A percentile compares a stretch with the other conserved stretches of the same genome.
phyloP scores from a whole-genome alignment of 495 filamentous ascomycete genomes.

The Podospora pseudopauciseta region DNA sequence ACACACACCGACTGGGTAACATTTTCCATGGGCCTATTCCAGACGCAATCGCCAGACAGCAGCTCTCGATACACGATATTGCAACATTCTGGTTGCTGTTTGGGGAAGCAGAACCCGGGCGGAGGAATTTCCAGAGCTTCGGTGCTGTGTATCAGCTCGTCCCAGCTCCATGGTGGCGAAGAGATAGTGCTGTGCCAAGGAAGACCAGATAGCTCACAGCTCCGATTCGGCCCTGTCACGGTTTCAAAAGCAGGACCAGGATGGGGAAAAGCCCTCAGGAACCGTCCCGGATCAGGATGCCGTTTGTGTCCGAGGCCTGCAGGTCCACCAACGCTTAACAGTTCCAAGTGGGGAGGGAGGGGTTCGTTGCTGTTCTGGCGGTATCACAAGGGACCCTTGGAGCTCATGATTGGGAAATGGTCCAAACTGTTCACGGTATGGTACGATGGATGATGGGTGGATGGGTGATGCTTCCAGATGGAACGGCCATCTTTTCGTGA shows the following conservation, averaged over 20 bases:
- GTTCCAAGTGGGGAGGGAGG: conserved; percentile 11
- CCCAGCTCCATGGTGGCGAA: conserved; percentile 17
- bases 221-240: conserved; percentile 16
- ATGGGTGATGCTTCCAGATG: not conserved
- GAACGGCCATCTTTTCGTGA: not conserved
- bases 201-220: not conserved
- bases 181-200: conserved; percentile 10
- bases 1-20: not conserved
- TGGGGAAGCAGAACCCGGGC: not conserved
- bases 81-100: not conserved
- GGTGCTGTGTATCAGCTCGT: not conserved
- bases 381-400: conserved; percentile 6
- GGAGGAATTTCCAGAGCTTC: not conserved
- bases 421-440: conserved; percentile 3
- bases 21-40: not conserved
- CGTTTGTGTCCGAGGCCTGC: conserved; percentile 17
- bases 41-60: not conserved
- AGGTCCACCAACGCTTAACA: conserved; percentile 15
- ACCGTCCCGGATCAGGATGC: conserved; percentile 15
- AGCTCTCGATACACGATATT: not conserved
- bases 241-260: conserved; percentile 10
- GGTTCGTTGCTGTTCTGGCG: conserved; percentile 6
- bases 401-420: not conserved
- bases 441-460: not conserved
- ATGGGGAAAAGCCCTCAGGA: conserved; percentile 13